Percentiles rank a stretch among this genome's conserved stretches.
These are phyloP conservation scores for Lagenidium giganteum DNA, from an alignment of 352 stramenopile genomes.

Conservation along the genomic window DNA sequence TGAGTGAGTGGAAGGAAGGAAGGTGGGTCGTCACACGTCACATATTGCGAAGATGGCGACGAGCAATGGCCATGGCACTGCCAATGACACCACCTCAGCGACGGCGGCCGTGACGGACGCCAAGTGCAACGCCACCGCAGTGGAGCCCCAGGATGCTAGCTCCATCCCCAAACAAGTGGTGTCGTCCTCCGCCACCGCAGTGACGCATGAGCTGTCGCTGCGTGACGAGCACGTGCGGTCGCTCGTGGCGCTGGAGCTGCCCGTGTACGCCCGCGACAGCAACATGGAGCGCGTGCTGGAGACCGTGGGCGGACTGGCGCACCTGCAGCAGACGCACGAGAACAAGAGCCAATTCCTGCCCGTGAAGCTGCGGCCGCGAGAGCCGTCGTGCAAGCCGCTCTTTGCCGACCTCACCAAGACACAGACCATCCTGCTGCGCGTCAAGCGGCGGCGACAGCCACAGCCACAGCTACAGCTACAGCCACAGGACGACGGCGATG, in stretches of 20 bases:
- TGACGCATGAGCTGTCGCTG: conserved; percentile 23
- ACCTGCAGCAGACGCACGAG: conserved; percentile 61
- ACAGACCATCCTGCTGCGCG: conserved; percentile 61
- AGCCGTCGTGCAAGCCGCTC: conserved; percentile 79
- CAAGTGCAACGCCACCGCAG: no score
- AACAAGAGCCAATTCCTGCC: conserved; percentile 72
- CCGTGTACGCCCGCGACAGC: conserved; percentile 47
- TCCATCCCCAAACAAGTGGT: no score
- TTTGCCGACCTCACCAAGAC: conserved; percentile 81
- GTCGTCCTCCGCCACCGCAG: no score
- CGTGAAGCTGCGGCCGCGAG: conserved; percentile 64
- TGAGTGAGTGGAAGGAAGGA: no score
- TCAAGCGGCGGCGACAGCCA: conserved; percentile 23
- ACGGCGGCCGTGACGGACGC: no score
- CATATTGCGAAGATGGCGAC: no score
- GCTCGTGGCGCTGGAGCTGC: conserved; percentile 61
- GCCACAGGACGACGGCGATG: not conserved
- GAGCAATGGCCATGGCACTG: no score
- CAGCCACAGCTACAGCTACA: conserved; percentile 5
- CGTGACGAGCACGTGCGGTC: conserved; percentile 25
- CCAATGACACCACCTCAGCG: no score
- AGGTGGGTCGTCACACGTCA: no score
- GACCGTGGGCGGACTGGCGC: conserved; percentile 48
- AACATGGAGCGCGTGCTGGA: conserved; percentile 40
- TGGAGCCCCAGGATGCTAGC: no score